Evolutionary conservation across 495 filamentous ascomycete genomes (phyloP), one percentile per base, ranked within the genome.

Genomic region (Bombardia bombarda): DNA sequence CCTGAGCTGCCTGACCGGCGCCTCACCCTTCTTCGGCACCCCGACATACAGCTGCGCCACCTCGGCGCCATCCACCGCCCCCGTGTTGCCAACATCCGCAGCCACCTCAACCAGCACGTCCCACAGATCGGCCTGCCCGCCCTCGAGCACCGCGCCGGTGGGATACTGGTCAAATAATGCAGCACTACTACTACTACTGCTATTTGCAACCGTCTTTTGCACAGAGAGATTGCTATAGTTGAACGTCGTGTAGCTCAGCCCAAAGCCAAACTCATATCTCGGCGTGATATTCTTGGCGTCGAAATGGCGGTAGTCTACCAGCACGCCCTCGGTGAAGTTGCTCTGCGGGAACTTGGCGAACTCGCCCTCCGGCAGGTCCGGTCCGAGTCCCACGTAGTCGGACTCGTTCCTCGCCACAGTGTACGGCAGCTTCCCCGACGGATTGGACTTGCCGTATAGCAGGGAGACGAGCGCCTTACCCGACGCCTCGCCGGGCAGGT

Each of bases 201-300:
- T 24, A 10, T 53, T 49, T n/a, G 43, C 56, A 0, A 40, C 40
- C 4, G 45, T 35, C 20, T 52, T 45, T 3, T 58, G 38, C 28
- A 80, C 53, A 1, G 46, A 18, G 1, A 80, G 61, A 18, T 49
- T 52, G 1, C 68, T 61, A 45, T 72, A 77, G 13, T 58, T 47
- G 57, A 84, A 87, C 1, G 71, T 79, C 4, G 81, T 84, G 57
- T 85, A 87, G 14, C 75, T 78, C 2, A 87, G 63, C 1, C 84
- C 84, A 41, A 77, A 86, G 10, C 84, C 85, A 49, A 87, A 88
- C 49, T 82, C 79, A 47, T 75, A 87, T 5, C 79, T 68, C 1
- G 82, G 81, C 1, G 64, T 69, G 49, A 85, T 74, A 45, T 82
- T 78, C 39, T 73, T 54, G 28, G 65, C 67, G 48, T 85, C 79